Evolutionary conservation across 306 rosid species (phyloP), one percentile per base, ranked within the genome.

Genomic region (Potentilla sterilis): DNA sequence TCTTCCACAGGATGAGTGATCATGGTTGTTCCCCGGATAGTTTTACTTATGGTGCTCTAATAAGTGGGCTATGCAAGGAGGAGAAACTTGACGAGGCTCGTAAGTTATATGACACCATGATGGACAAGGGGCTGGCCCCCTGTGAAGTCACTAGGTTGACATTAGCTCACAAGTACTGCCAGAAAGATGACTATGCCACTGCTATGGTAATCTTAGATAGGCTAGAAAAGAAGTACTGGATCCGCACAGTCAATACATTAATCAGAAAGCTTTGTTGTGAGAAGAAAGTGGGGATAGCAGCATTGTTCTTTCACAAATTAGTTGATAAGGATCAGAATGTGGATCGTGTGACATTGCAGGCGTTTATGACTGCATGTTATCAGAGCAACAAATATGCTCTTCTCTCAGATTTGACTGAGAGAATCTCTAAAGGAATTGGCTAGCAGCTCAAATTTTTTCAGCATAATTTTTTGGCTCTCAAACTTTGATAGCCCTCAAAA

Each of bases 131-230:
- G 67, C 49, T 92, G 65, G 77, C 84, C 42, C 99, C 97, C 6
- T 92, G 97, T 74, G 97, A 95, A 88, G 97, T 95, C 72, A 89
- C 97, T 47, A 86, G 97, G 81, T 86, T 82, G 55, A 88, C 99
- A 43, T 78, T 95, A 83, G 90, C 96, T 69, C 82, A 87, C 70
- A 94, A 95, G 81, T 92, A 80, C 77, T 95, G 99, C 85, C 88
- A 85, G 82, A 70, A 78, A 70, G 96, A 86, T 54, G 85, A 92
- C 43, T 82, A 80, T 47, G 87, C 87, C 68, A 82, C 97, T 35
- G 97, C 95, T 16, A 82, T 89, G 88, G 80, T 77, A 63, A 71
- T 95, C 77, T 85, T 95, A 21, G 93, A 88, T 73, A 83, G 85
- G 76, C 87, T 92, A 11, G 93, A 90, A 44, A 88, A 77, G 74